Evolutionary conservation across 306 rosid species (phyloP).

Genomic region (Citrullus colocynthis): DNA sequence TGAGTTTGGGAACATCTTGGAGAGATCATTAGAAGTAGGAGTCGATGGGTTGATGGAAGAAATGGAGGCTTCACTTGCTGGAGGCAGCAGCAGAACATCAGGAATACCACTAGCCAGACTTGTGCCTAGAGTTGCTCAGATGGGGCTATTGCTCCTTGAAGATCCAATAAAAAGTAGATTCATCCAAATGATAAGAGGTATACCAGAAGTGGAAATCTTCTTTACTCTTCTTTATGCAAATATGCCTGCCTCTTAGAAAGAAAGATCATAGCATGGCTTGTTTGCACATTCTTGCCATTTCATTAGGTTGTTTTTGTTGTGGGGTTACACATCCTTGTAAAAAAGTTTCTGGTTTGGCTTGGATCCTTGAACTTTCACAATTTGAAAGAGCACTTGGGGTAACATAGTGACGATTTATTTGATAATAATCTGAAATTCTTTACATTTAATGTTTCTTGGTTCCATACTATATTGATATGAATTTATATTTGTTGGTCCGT

Average conservation of each 20-base stretch:
- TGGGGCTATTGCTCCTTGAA: slow-evolving; percentile 61
- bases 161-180: slow-evolving; percentile 60
- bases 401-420: slow-evolving; percentile 15
- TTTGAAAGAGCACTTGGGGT: slow-evolving; percentile 13
- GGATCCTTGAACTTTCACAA: slow-evolving; percentile 11
- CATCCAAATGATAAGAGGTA: slow-evolving; percentile 39
- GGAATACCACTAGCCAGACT: slow-evolving; percentile 65
- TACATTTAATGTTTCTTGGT: background rate
- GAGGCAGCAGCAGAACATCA: slow-evolving; percentile 28
- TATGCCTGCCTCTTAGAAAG: slow-evolving; percentile 28
- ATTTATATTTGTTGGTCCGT: background rate
- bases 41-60: slow-evolving; percentile 42
- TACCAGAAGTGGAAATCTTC: slow-evolving; percentile 70
- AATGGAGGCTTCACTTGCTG: slow-evolving; percentile 41
- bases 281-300: background rate
- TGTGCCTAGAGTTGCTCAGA: slow-evolving; percentile 60
- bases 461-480: background rate
- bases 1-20: slow-evolving; percentile 52
- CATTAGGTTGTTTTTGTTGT: background rate
- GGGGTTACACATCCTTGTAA: slow-evolving; percentile 2
- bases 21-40: slow-evolving; percentile 46
- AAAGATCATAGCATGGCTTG: background rate
- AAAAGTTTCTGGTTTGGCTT: background rate
- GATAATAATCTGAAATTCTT: background rate
- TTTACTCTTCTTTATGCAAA: slow-evolving; percentile 79